phyloP scores from a whole-genome alignment of 495 filamentous ascomycete species.

The Extremus antarcticus region DNA sequence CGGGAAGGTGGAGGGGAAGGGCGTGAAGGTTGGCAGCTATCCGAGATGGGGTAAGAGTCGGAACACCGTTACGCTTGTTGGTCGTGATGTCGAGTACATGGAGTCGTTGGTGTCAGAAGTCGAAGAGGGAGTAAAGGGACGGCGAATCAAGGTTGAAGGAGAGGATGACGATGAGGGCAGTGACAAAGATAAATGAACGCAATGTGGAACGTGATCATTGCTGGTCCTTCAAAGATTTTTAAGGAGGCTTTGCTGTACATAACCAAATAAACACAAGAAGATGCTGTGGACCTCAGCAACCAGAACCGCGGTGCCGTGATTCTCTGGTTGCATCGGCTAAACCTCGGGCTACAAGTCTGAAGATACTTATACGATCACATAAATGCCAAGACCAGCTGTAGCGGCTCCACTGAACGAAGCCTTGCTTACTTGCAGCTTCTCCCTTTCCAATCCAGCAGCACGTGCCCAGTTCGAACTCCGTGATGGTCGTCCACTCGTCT shows the following conservation, averaged over 20 bases:
- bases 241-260: not conserved
- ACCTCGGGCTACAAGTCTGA: not conserved
- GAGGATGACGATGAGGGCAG: conserved; percentile 48
- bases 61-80: conserved; percentile 89
- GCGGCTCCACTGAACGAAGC: conserved; percentile 17
- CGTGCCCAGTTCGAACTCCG: conserved; percentile 21
- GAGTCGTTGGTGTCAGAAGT: conserved; percentile 51
- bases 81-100: conserved; percentile 52
- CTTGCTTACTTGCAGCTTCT: conserved; percentile 2
- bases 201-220: not conserved
- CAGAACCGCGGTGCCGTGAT: not conserved
- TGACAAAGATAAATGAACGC: conserved; percentile 16
- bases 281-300: too few relatives aligned
- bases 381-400: conserved; percentile 13
- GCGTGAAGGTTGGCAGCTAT: conserved; percentile 94
- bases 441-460: conserved; percentile 12
- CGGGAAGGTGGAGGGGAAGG: conserved; percentile 52
- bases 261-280: not conserved
- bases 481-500: conserved; percentile 20
- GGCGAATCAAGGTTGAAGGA: conserved; percentile 44
- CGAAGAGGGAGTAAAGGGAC: conserved; percentile 49
- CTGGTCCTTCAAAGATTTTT: too few relatives aligned
- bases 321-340: not conserved
- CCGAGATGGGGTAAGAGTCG: conserved; percentile 78
- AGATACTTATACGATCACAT: not conserved